phyloP scores from a whole-genome alignment of 2,329 filamentous ascomycete genomes.

The Pyrenophora teres region DNA sequence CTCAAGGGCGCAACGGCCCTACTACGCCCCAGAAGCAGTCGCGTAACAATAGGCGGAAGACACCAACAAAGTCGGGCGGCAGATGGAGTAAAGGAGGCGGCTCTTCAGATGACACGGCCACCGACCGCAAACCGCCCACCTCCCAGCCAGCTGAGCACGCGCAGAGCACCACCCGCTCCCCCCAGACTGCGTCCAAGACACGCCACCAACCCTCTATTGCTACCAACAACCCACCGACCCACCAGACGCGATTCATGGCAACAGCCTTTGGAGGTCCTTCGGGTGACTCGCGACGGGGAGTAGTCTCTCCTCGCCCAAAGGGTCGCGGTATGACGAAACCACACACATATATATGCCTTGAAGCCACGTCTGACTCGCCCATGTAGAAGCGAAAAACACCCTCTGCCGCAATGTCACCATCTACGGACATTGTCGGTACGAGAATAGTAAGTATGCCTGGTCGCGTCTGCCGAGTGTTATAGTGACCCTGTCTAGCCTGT shows the following conservation, averaged over 20 bases:
- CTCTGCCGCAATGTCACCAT: conserved; percentile 91
- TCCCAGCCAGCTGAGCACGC: conserved; percentile 25
- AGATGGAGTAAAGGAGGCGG: conserved; percentile 39
- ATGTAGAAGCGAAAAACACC: conserved; percentile 75
- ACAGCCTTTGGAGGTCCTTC: conserved; percentile 44
- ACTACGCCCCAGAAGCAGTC: conserved; percentile 37
- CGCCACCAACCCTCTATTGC: conserved; percentile 21
- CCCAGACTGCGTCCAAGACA: conserved; percentile 25
- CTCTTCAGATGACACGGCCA: conserved; percentile 37
- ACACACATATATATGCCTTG: conserved; percentile 6
- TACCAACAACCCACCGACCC: conserved; percentile 19
- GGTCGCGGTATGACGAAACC: conserved; percentile 46
- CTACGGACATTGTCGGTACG: conserved; percentile 89
- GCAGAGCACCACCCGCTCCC: conserved; percentile 20
- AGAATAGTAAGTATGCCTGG: conserved; percentile 65
- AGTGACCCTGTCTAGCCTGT: conserved; percentile 56
- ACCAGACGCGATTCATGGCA: conserved; percentile 43
- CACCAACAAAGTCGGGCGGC: conserved; percentile 21
- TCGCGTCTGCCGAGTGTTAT: conserved; percentile 11
- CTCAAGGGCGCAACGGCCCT: conserved; percentile 26
- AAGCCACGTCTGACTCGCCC: conserved; percentile 26
- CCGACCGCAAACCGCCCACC: conserved; percentile 29
- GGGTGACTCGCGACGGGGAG: conserved; percentile 49
- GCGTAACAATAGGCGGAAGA: background rate
- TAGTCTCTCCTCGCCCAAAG: conserved; percentile 51